A percentile compares a stretch with the other conserved stretches of the same genome.
phyloP scores from a whole-genome alignment of 1,284 basidiomycete genomes.

The Leccinum pseudoinsigne region DNA sequence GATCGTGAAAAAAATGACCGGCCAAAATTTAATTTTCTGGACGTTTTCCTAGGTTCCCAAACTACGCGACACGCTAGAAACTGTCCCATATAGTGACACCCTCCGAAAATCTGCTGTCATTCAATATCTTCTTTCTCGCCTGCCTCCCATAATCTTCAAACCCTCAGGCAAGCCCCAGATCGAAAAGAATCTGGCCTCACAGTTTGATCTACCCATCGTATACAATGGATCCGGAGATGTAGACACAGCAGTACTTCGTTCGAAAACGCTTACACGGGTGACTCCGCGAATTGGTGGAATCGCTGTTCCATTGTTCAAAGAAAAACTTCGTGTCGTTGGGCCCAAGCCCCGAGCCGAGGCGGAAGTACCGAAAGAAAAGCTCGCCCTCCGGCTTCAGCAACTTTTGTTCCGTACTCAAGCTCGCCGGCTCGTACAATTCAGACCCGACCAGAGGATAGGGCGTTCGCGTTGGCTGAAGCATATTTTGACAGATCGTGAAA shows the following conservation, averaged over 20 bases:
- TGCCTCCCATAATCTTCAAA: conserved; percentile 20
- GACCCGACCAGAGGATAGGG: conserved; percentile 29
- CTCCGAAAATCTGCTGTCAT: conserved; percentile 26
- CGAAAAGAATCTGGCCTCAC: not conserved
- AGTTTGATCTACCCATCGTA: conserved; percentile 5
- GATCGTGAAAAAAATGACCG: not conserved
- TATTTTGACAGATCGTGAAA: conserved; percentile 29
- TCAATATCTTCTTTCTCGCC: conserved; percentile 18
- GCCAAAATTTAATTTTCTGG: not conserved
- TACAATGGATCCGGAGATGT: conserved; percentile 38
- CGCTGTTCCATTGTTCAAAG: conserved; percentile 49
- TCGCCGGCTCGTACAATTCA: conserved; percentile 21
- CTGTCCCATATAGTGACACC: conserved; percentile 18
- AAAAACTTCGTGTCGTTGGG: conserved; percentile 53
- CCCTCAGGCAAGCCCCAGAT: conserved; percentile 2
- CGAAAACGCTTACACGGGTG: conserved; percentile 49
- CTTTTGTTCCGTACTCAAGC: conserved; percentile 24
- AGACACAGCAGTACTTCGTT: conserved; percentile 53
- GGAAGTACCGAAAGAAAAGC: conserved; percentile 10
- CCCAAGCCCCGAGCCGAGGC: conserved; percentile 33
- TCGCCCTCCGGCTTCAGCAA: conserved; percentile 18
- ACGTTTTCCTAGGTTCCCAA: conserved; percentile 34
- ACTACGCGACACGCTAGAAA: conserved; percentile 24
- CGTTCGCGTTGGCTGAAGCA: conserved; percentile 31
- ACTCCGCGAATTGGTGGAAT: conserved; percentile 56